phyloP scores from a whole-genome alignment of 306 rosid species.

The Cicer cuneatum region DNA sequence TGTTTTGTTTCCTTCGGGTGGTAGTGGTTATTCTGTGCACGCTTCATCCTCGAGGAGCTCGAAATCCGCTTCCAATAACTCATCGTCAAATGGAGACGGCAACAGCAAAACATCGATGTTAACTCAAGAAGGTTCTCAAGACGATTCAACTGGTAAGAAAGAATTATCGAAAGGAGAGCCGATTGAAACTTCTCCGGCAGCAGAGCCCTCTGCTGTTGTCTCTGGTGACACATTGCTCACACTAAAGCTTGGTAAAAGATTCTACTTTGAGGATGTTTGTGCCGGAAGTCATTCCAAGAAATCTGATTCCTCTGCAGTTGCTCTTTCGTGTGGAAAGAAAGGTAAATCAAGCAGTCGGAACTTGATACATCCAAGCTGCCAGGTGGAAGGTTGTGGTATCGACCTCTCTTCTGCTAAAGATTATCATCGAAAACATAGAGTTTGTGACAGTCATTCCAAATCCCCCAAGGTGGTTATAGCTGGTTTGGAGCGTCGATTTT shows the following conservation, averaged over 20 bases:
- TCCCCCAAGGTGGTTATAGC: slow-evolving; percentile 74
- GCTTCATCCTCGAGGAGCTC: slow-evolving; percentile 68
- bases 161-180: slow-evolving; percentile 56
- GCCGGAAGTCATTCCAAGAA: slow-evolving; percentile 59
- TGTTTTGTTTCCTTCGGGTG: slow-evolving; percentile 58
- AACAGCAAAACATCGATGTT: slow-evolving; percentile 69
- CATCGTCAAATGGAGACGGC: slow-evolving; percentile 75
- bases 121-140: slow-evolving; percentile 62
- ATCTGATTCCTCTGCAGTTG: slow-evolving; percentile 50
- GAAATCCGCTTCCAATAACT: slow-evolving; percentile 73
- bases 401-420: slow-evolving; percentile 80
- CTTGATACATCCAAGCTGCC: slow-evolving; percentile 61
- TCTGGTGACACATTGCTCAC: slow-evolving; percentile 84
- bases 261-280: slow-evolving; percentile 75
- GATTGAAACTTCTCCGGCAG: slow-evolving; percentile 52
- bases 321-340: slow-evolving; percentile 58
- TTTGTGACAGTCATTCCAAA: slow-evolving; percentile 86
- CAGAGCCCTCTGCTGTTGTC: slow-evolving; percentile 60
- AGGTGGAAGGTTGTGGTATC: slow-evolving; percentile 88
- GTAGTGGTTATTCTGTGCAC: slow-evolving; percentile 61
- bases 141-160: slow-evolving; percentile 56
- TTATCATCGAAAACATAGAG: slow-evolving; percentile 91
- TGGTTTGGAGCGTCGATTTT: slow-evolving; percentile 82
- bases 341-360: slow-evolving; percentile 54
- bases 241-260: slow-evolving; percentile 86